These are phyloP conservation scores for Amanita rubescens DNA, from an alignment of 768 basidiomycete species.

Conservation along the genomic window DNA sequence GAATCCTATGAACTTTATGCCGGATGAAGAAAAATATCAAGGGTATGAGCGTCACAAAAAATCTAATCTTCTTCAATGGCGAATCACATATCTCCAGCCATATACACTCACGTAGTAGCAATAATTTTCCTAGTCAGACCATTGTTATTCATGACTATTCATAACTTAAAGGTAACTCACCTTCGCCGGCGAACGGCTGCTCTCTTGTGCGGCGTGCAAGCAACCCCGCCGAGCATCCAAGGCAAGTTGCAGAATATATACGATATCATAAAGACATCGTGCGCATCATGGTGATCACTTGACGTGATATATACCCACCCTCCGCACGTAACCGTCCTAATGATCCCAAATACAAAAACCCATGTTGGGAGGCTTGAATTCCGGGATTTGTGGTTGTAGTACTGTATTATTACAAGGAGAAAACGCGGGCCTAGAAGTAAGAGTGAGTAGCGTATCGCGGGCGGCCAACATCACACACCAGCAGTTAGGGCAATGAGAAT, in stretches of 20 bases:
- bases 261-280: conserved; percentile 83
- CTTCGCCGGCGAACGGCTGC: conserved; percentile 39
- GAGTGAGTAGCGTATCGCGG: not conserved
- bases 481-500: conserved; percentile 82
- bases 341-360: conserved; percentile 53
- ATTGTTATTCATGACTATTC: not conserved
- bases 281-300: conserved; percentile 72
- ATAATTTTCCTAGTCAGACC: conserved; percentile 26
- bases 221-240: conserved; percentile 77
- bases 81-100: not conserved
- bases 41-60: conserved; percentile 63
- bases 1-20: conserved; percentile 72
- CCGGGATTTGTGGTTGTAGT: conserved; percentile 43
- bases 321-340: conserved; percentile 76
- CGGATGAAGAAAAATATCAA: conserved; percentile 81
- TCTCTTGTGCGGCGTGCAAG: conserved; percentile 40
- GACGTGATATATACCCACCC: conserved; percentile 93
- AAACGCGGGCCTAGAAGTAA: conserved; percentile 61
- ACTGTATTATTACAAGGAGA: conserved; percentile 54
- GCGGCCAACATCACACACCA: conserved; percentile 28
- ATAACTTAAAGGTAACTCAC: conserved; percentile 24
- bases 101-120: conserved; percentile 37
- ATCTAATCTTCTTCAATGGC: conserved; percentile 33
- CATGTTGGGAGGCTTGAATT: conserved; percentile 38
- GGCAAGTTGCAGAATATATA: conserved; percentile 83